Evolutionary conservation across 352 stramenopile species (phyloP), one percentile per base, ranked within the genome.

Genomic region (Hyaloperonospora brassicae): DNA sequence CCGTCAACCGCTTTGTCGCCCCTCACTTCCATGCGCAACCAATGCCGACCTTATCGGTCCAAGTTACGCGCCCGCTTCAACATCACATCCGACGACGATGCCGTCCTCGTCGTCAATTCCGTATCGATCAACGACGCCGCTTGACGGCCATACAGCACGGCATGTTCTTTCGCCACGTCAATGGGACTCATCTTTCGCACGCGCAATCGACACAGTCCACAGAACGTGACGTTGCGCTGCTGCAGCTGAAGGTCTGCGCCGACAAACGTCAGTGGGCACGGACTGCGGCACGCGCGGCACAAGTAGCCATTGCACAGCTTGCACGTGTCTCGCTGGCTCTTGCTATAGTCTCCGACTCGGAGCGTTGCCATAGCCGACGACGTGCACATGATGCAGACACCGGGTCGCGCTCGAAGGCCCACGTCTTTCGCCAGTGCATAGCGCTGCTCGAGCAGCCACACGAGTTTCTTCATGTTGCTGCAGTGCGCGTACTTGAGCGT

Each of bases 391-490:
- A 69, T 46, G 24, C 64, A 72, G 17, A 72, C 50, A 13, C 30
- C 53, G 11, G 61, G 38, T n/a, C 50, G 60, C 1, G 11, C 56
- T 4, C 53, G 48, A 0, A 48, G 38, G 17, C 57, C 57, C 0
- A 59, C 31, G 34, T 68, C 52, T 9, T 70, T 73, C 1, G 57
- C 50, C 47, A 44, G 36, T 1, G 43, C 52, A 23, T 73, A 68
- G 0, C 52, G 61, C 23, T 67, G 66, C 1, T 42, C 36, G 2
- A 73, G 35, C 38, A 67, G 49, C 61, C 64, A 70, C 5, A 53
- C 44, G 22, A 75, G 48, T 52, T 75, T 72, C 35, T 75, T 71
- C 59, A 70, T 72, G 23, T 72, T 59, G 4, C 62, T 67, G 35
- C 66, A 75, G 40, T 75, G 55, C 0, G 62, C 66, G 38, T 74